These are phyloP conservation scores for Colletotrichum incanum DNA, from an alignment of 2,329 filamentous ascomycete species.

Conservation along the genomic window DNA sequence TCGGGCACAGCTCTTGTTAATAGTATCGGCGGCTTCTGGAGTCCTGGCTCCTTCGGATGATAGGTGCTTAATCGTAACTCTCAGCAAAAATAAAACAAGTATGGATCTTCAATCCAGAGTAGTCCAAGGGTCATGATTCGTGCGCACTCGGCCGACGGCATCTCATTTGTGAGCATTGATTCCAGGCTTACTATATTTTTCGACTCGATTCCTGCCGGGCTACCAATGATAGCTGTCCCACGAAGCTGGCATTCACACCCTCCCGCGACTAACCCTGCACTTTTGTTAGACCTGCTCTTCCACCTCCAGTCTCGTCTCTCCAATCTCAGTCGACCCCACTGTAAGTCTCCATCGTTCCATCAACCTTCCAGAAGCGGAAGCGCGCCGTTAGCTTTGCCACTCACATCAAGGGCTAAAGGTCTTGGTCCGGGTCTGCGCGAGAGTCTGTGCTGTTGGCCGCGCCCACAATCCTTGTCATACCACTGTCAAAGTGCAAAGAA, in stretches of 20 bases:
- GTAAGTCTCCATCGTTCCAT: conserved; percentile 43
- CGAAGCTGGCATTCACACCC: conserved; percentile 5
- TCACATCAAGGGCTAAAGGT: conserved; percentile 24
- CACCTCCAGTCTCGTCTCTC: conserved; percentile 32
- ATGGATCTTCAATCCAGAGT: background rate
- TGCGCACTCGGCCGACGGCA: conserved; percentile 24
- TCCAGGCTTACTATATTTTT: background rate
- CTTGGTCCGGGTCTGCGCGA: conserved; percentile 32
- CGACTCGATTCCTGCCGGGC: conserved; percentile 17
- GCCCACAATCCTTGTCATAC: conserved; percentile 27
- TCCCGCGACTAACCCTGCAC: conserved; percentile 9
- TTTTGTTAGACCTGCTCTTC: conserved; percentile 27
- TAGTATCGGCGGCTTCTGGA: background rate
- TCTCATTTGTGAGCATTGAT: background rate
- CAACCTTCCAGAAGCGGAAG: conserved; percentile 49
- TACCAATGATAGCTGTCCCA: conserved; percentile 4
- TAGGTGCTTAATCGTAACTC: background rate
- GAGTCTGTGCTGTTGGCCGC: conserved; percentile 26
- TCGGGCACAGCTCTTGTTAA: background rate
- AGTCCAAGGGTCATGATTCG: conserved; percentile 32
- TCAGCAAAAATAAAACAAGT: background rate
- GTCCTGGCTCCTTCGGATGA: background rate
- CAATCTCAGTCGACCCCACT: conserved; percentile 38
- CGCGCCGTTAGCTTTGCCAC: conserved; percentile 45
- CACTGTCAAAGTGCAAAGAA: conserved; percentile 14